Base-by-base conservation (phyloP, 108 stramenopile species). In the Discostella stelligeroides region DNA sequence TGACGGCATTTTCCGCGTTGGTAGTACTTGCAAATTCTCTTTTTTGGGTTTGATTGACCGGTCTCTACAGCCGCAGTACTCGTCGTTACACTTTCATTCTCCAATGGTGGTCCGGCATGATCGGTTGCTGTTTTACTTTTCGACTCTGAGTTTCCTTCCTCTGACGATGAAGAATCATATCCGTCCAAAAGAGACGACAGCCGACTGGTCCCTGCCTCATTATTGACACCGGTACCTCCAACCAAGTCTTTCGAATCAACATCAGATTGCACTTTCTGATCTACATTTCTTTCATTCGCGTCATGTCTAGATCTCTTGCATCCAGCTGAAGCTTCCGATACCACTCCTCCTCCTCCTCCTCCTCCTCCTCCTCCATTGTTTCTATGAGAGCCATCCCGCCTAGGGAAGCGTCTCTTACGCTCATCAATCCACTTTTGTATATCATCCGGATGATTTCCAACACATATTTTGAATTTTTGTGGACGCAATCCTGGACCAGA, bases 401-500 rank as follows among this genome's bases (percentile, higher is more conserved):
- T 71, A 2, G 93, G 93, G 67, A 90, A 95, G 29, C 79, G 63
- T 60, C 83, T 87, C 53, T 80, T 87, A 24, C 91, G 80, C 53
- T 92, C 94, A 17, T 70, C 88, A 63, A 95, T 95, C 94, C 94
- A 95, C 47, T 80, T 60, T 67, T 85, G 55, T 9, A 95, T 78
- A 79, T 95, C 94, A 47, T 95, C 89, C 9, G 94, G 94, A 59
- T 89, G 86, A 76, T 95, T 85, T 1, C 94, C 94, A 9, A 95
- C 94, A 70, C 94, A 95, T 43, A 95, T 89, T 45, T 81, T 81
- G 69, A 91, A 95, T 73, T 79, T 74, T 67, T 89, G 91, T 0
- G 83, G 72, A 5, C 80, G 86, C 62, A 89, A 88, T 21, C 91
- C 91, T 15, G 91, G 94, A 29, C 88, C 75, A 14, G 86, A 81